Percentiles rank a stretch among this genome's conserved stretches.
phyloP scores from a whole-genome alignment of 495 filamentous ascomycete genomes.

The Aspergillus avenaceus region DNA sequence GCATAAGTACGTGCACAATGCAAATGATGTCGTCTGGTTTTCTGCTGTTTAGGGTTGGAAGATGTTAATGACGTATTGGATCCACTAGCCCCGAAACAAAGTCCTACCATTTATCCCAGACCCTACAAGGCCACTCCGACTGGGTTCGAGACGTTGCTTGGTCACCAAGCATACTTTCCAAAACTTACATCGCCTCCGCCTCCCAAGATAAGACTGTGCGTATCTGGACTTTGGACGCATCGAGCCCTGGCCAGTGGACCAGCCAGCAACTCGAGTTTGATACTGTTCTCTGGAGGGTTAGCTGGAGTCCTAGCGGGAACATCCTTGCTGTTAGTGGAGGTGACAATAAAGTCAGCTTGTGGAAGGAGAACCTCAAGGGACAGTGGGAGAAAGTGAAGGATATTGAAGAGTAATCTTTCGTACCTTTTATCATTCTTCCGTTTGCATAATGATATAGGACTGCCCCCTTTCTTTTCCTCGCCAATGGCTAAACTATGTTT shows the following conservation, averaged over 20 bases:
- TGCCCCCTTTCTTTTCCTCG: constrained; percentile 12
- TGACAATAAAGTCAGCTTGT: constrained; percentile 90
- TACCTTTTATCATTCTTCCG: constrained; percentile 10
- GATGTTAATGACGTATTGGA: background rate
- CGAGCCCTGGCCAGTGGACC: constrained; percentile 64
- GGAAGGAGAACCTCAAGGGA: constrained; percentile 58
- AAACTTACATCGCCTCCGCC: constrained; percentile 91
- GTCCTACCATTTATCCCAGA: constrained; percentile 50
- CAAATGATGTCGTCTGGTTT: background rate
- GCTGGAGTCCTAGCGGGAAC: constrained; percentile 97
- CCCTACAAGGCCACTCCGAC: constrained; percentile 77
- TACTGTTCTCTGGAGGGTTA: constrained; percentile 87
- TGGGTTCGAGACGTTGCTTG: constrained; percentile 99
- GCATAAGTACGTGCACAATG: constrained; percentile 41
- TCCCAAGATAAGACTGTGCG: constrained; percentile 95
- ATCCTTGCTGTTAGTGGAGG: constrained; percentile 87
- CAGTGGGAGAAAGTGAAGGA: constrained; percentile 94
- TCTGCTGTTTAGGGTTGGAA: background rate
- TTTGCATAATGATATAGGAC: no score
- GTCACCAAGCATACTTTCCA: constrained; percentile 88
- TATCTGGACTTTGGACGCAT: constrained; percentile 83
- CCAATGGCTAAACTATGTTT: no score
- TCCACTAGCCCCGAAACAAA: constrained; percentile 45
- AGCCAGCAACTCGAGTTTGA: constrained; percentile 83
- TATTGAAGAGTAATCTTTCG: constrained; percentile 72